Evolutionary conservation across 176 grass and related monocot species (phyloP), one percentile per base, ranked within the genome.

Genomic region (Tillandsia fasciculata): DNA sequence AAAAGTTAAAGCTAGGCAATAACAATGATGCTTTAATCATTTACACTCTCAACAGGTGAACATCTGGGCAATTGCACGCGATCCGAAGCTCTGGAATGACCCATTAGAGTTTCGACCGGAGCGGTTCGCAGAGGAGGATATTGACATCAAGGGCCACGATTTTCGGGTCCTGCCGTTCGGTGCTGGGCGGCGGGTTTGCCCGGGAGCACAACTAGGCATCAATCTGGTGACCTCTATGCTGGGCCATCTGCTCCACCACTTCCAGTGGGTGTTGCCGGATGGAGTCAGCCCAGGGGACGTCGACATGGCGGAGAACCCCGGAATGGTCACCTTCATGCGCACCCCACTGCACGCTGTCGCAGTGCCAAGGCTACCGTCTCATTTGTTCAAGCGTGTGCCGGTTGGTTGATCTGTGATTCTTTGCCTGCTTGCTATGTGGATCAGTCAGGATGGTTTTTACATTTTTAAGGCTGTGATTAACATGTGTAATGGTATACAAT

Each of bases 91-190:
- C 2, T 91, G 88, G 88, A 49, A 76, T 20, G 66, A 51, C 53
- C 88, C 84, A 20, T 70, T 87, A 0, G 88, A 87, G 75, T 91
- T 70, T 51, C 29, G 78, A 3, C 84, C 81, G 2, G 84, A 91
- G 75, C 70, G 84, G 1, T 87, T 91, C 75, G 53, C 79, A 0
- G 48, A 52, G 65, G 84, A 79, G 42, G 76, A 70, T 52, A 82
- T 91, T 17, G 78, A 84, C 82, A 79, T 91, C 66, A 91, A 87
- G 76, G 88, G 88, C 29, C 50, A 65, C 27, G 88, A 91, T 67
- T 87, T 79, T 67, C 69, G 84, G 2, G 74, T 91, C 28, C 74
- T 91, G 15, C 84, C 81, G 49, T 91, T 91, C 18, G 84, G 84
- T 8, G 84, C 84, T 0, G 88, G 88, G 1, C 74, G 88, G 1